A percentile compares a stretch with the other conserved stretches of the same genome.
Conservation (phyloP, 1,284 basidiomycete species). For the Rhodotorula sp. region DNA sequence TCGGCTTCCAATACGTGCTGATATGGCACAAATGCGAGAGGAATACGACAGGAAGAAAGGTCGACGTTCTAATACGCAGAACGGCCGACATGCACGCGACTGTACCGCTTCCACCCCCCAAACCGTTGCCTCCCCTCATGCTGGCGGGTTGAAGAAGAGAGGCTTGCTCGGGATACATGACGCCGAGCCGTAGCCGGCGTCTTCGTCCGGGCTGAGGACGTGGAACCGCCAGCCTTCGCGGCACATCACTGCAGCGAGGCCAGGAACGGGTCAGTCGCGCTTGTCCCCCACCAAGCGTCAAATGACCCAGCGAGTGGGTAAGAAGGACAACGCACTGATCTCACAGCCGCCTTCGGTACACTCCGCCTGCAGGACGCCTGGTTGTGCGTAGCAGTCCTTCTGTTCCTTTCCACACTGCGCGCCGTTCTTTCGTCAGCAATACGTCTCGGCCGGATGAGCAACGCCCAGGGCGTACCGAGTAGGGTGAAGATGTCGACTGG, state of each 20-base stretch:
- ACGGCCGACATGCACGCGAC: too few relatives aligned
- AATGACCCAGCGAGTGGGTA: rapidly evolving
- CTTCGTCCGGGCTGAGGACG: neutral
- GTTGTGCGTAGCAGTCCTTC: conserved; percentile 16
- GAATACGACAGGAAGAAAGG: neutral
- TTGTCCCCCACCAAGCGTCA: too few relatives aligned
- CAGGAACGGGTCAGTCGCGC: neutral
- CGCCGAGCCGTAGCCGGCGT: neutral
- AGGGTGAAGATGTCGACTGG: conserved; percentile 19
- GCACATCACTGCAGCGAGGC: conserved; percentile 14
- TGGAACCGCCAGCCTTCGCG: conserved; percentile 13
- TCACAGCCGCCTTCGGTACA: conserved; percentile 20
- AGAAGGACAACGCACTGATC: conserved; percentile 7
- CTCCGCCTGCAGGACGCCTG: conserved; percentile 16
- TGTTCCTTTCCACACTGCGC: conserved; percentile 20
- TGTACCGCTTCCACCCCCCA: neutral
- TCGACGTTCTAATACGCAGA: neutral
- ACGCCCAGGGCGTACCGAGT: conserved; percentile 5
- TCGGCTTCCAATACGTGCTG: too few relatives aligned
- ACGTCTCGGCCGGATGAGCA: neutral
- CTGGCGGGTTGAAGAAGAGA: conserved; percentile 3
- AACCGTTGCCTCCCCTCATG: neutral
- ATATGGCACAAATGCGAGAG: too few relatives aligned
- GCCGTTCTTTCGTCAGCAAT: neutral
- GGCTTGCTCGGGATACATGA: conserved; percentile 18